A percentile compares a stretch with the other conserved stretches of the same genome.
Conservation (phyloP, 2,329 filamentous ascomycete genomes). For the Curvularia sp. region DNA sequence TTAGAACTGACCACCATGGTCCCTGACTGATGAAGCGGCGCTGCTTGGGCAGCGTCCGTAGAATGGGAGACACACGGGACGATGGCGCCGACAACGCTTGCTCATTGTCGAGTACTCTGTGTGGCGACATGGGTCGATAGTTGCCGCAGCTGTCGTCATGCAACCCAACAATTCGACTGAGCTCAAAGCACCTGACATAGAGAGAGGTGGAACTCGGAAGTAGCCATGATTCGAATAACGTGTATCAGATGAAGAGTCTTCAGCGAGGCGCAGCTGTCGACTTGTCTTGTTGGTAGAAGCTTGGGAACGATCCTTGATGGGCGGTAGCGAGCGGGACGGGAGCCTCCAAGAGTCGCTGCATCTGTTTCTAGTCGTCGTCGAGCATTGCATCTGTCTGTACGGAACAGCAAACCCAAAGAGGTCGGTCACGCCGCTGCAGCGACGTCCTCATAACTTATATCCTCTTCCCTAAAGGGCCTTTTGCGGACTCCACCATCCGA, state of each 20-base stretch:
- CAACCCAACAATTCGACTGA: constrained; percentile 15
- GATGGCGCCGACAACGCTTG: constrained; percentile 20
- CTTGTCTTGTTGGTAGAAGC: constrained; percentile 14
- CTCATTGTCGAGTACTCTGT: constrained; percentile 8
- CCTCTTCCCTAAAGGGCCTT: constrained; percentile 43
- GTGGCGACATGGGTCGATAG: constrained; percentile 19
- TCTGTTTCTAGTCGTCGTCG: constrained; percentile 22
- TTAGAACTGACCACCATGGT: constrained; percentile 22
- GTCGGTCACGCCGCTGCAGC: constrained; percentile 17
- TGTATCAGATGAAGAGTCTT: constrained; percentile 17
- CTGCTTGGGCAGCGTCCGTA: constrained; percentile 20
- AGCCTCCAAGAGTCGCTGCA: constrained; percentile 24
- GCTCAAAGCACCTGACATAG: constrained; percentile 17
- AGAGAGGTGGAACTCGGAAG: constrained; percentile 8
- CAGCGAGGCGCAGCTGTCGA: constrained; percentile 22
- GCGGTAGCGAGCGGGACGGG: constrained; percentile 23
- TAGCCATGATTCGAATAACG: constrained; percentile 14
- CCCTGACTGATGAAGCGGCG: constrained; percentile 8
- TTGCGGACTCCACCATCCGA: constrained; percentile 37
- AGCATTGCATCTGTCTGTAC: constrained; percentile 14
- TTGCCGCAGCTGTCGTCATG: constrained; percentile 24
- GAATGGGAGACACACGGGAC: constrained; percentile 15
- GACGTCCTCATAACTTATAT: constrained; percentile 39
- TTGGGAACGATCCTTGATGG: constrained; percentile 16
- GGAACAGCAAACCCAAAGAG: constrained; percentile 9